A percentile compares a stretch with the other conserved stretches of the same genome.
These are phyloP conservation scores for Diplodia intermedia DNA, from an alignment of 2,329 filamentous ascomycete genomes.

Conservation along the genomic window DNA sequence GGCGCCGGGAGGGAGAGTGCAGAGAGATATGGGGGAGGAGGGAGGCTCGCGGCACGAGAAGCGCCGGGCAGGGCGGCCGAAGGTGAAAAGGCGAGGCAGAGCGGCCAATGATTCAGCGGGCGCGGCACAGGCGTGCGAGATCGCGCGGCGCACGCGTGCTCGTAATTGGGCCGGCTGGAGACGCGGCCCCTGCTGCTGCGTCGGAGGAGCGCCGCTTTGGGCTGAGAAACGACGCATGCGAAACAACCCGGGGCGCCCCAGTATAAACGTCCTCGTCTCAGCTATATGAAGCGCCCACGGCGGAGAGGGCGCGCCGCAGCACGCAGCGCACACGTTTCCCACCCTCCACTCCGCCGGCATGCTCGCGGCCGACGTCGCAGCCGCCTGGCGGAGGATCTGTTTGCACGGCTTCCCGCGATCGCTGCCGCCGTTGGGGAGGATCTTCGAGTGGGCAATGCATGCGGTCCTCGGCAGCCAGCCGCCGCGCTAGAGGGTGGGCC, in stretches of 20 bases:
- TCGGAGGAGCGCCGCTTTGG: slow-evolving; percentile 11
- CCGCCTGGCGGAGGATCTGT: slow-evolving; percentile 1
- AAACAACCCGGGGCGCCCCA: slow-evolving; percentile 23
- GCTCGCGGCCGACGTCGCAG: neutral
- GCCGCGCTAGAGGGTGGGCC: slow-evolving; percentile 15
- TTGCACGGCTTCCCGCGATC: slow-evolving; percentile 27
- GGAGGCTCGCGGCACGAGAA: slow-evolving; percentile 20
- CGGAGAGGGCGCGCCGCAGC: slow-evolving; percentile 16
- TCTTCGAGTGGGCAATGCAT: slow-evolving; percentile 16
- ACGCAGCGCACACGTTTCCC: neutral
- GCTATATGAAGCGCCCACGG: slow-evolving; percentile 11
- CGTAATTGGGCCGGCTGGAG: slow-evolving; percentile 9
- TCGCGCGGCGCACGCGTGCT: slow-evolving; percentile 4
- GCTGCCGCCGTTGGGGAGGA: slow-evolving; percentile 26
- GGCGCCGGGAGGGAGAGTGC: slow-evolving; percentile 30
- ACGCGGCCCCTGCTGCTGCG: slow-evolving; percentile 6
- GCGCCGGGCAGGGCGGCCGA: slow-evolving; percentile 25
- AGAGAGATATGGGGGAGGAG: slow-evolving; percentile 39
- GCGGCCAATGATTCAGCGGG: slow-evolving; percentile 24
- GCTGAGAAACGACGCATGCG: slow-evolving; percentile 23
- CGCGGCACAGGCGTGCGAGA: slow-evolving; percentile 22
- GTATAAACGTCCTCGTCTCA: slow-evolving; percentile 24
- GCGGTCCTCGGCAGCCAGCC: slow-evolving; percentile 7
- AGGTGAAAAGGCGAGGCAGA: slow-evolving; percentile 27
- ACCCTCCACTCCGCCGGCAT: slow-evolving; percentile 11